Evolutionary conservation across 345 rosid genomes (phyloP).

Genomic region (Populus deltoides): DNA sequence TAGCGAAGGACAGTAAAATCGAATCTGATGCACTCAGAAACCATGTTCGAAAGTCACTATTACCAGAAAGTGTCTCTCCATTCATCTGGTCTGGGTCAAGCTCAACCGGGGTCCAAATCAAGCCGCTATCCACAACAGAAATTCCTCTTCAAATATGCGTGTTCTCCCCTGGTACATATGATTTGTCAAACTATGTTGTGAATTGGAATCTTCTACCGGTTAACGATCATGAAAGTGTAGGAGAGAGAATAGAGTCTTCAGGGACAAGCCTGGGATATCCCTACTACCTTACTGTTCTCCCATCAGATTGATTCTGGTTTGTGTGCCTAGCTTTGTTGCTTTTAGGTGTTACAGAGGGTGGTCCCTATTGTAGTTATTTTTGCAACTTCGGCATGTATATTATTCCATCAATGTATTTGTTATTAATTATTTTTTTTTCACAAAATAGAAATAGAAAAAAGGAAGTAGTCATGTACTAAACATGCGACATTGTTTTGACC

Average conservation of each 20-base stretch:
- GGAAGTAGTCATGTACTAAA: conserved; percentile 17
- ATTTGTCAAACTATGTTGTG: conserved; percentile 70
- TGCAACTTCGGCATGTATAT: conserved; percentile 30
- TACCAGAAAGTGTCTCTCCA: conserved; percentile 54
- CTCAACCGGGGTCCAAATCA: conserved; percentile 50
- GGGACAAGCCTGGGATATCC: conserved; percentile 79
- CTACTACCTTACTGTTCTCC: conserved; percentile 61
- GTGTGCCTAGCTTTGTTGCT: conserved; percentile 3
- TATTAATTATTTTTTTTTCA: conserved; percentile 1
- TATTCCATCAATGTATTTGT: conserved; percentile 17
- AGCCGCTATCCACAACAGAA: conserved; percentile 53
- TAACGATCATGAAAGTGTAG: conserved; percentile 26
- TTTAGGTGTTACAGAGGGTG: not conserved
- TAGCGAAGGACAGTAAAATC: conserved; percentile 48
- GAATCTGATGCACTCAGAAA: conserved; percentile 41
- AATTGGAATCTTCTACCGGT: conserved; percentile 52
- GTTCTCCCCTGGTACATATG: conserved; percentile 74
- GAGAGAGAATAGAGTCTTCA: conserved; percentile 31
- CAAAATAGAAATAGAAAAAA: conserved; percentile 15
- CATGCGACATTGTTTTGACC: conserved; percentile 17
- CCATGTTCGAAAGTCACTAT: conserved; percentile 25
- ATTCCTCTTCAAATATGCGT: conserved; percentile 67
- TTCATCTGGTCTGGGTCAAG: conserved; percentile 84
- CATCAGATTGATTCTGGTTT: conserved; percentile 33
- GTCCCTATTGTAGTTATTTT: conserved; percentile 14